Percentiles rank a stretch among this genome's conserved stretches.
These are phyloP conservation scores for Sambucus nigra DNA, from an alignment of 129 eudicot genomes.

Conservation along the genomic window DNA sequence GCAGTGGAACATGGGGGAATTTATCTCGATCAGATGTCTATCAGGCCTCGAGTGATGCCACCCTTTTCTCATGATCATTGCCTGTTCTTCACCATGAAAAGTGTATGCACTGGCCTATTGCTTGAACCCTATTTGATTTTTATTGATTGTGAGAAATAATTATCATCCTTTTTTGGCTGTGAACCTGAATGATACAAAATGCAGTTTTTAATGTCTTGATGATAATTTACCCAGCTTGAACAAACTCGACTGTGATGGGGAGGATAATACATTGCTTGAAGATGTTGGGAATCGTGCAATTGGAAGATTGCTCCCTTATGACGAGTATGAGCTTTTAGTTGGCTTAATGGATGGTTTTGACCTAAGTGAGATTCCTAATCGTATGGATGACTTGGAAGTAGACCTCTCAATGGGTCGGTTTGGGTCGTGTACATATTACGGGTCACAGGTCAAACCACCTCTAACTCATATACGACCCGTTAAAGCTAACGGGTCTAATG, in stretches of 20 bases:
- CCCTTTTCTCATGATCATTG: conserved; percentile 75
- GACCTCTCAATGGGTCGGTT: no score
- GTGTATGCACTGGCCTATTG: conserved; percentile 44
- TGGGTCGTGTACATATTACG: no score
- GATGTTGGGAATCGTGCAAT: conserved; percentile 27
- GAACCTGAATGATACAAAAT: conserved; percentile 26
- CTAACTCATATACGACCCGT: no score
- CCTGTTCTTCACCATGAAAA: conserved; percentile 81
- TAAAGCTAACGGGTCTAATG: no score
- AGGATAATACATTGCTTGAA: conserved; percentile 30
- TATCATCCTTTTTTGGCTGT: conserved; percentile 36
- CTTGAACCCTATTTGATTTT: no score
- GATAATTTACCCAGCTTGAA: conserved; percentile 22
- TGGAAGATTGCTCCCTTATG: conserved; percentile 62
- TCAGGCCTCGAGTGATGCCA: conserved; percentile 43
- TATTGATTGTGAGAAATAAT: neutral
- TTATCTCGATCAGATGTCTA: conserved; percentile 34
- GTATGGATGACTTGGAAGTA: conserved; percentile 65
- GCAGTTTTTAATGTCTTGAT: conserved; percentile 29
- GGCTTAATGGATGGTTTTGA: conserved; percentile 62
- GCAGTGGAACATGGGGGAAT: conserved; percentile 26
- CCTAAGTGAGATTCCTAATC: conserved; percentile 32
- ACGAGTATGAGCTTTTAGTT: conserved; percentile 83
- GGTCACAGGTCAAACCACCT: no score
- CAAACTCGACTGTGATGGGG: conserved; percentile 17